A percentile compares a stretch with the other conserved stretches of the same genome.
These are phyloP conservation scores for Bruguiera parviflora DNA, from an alignment of 345 rosid genomes.

Conservation along the genomic window DNA sequence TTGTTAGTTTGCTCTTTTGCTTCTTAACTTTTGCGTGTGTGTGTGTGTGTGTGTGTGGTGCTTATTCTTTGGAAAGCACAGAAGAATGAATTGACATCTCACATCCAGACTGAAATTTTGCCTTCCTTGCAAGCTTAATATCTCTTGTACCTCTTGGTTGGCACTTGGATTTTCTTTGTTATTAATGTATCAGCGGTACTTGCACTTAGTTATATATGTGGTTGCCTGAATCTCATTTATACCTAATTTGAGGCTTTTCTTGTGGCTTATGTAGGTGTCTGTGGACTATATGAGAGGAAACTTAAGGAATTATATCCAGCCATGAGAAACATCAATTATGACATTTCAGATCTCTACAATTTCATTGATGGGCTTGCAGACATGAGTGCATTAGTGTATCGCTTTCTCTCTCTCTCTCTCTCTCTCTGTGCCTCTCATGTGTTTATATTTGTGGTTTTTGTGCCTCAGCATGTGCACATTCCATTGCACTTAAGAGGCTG, in stretches of 20 bases:
- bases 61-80: too few relatives aligned
- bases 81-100: too few relatives aligned
- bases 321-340: slow-evolving; percentile 61
- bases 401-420: slow-evolving; percentile 21
- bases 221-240: background rate
- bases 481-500: background rate
- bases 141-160: too few relatives aligned
- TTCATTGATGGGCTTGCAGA: slow-evolving; percentile 86
- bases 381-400: slow-evolving; percentile 86
- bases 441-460: background rate
- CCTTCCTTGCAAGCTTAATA: too few relatives aligned
- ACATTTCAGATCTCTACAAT: slow-evolving; percentile 76
- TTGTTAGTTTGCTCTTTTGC: too few relatives aligned
- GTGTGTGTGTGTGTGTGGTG: too few relatives aligned
- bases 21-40: too few relatives aligned
- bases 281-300: slow-evolving; percentile 80
- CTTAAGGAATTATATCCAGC: slow-evolving; percentile 81
- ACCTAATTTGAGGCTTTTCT: background rate
- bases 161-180: too few relatives aligned
- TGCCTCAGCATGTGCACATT: background rate
- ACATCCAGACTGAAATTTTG: too few relatives aligned
- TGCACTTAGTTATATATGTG: background rate
- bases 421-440: slow-evolving; percentile 12
- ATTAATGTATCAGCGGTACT: background rate
- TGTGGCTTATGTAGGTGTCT: slow-evolving; percentile 48